Base-by-base conservation (phyloP, 1,139 yeast genomes). In the Candida mesenterica region DNA sequence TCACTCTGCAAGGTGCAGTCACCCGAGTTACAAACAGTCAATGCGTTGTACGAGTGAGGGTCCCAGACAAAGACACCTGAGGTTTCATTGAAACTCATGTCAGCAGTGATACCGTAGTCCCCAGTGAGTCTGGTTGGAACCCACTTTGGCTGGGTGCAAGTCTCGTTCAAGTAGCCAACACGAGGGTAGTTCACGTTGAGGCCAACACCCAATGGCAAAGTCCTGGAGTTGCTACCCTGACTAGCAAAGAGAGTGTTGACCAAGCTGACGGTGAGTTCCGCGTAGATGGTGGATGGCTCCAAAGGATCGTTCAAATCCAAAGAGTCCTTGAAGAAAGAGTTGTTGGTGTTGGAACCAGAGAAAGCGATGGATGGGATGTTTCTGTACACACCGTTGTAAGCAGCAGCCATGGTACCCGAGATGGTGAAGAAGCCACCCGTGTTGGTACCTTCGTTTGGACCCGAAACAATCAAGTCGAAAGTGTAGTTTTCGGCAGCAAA, bases 401-500 rank as follows among this genome's bases (percentile, higher is more conserved):
- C 52, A 36, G 75, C 75, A 48, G 71, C 74, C 46, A 68, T 61
- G 30, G 76, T 70, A 43, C 75, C 76, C 12, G 72, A 65, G 34
- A 63, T 43, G 28, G 75, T 63, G 54, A 49, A 67, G 44, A 55
- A 52, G 30, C 68, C 72, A 28, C 68, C 61, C 45, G 57, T 41
- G 57, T 70, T 70, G 36, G 59, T 50, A 44, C 75, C 76, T 54
- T 70, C 75, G 49, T 70, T 70, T 30, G 75, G 75, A 42, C 75
- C 76, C 31, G 65, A 50, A 34, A 70, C 74, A 40, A 69, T 65
- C 52, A 70, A 61, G 53, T 70, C 76, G 37, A 67, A 49, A 26
- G 62, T 44, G 33, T 46, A 30, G 49, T 63, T 59, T 36, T 39
- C 38, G 36, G 45, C 45, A 31, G 36, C 38, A 48, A 66, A 68